Conservation (phyloP, 495 filamentous ascomycete genomes). For the Aspergillus egyptiacus region DNA sequence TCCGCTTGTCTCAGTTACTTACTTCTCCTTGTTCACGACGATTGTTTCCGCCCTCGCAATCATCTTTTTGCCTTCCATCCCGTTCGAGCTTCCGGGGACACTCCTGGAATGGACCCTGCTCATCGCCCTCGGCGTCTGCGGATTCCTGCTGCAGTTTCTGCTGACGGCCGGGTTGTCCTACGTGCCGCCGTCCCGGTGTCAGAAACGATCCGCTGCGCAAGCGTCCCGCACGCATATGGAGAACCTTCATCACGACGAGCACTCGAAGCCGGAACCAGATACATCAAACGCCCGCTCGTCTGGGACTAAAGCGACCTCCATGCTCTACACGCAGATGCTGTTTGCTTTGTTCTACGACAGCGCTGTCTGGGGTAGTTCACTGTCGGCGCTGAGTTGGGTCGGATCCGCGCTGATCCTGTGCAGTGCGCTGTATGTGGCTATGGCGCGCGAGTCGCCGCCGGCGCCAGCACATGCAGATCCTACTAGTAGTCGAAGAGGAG, state of each 20-base stretch:
- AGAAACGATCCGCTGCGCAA: slow-evolving; percentile 18
- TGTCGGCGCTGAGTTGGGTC: slow-evolving; percentile 58
- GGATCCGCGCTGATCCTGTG: slow-evolving; percentile 77
- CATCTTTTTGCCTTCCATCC: slow-evolving; percentile 47
- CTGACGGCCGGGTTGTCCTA: slow-evolving; percentile 74
- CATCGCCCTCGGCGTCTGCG: slow-evolving; percentile 62
- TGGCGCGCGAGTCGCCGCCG: slow-evolving; percentile 38
- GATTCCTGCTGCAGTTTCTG: slow-evolving; percentile 83
- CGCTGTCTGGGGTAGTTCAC: slow-evolving; percentile 65
- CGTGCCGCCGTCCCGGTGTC: slow-evolving; percentile 39
- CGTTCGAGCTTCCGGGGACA: slow-evolving; percentile 59
- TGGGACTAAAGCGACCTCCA: slow-evolving; percentile 71
- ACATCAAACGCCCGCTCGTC: slow-evolving; percentile 19
- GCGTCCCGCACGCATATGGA: slow-evolving; percentile 6
- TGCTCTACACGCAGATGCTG: slow-evolving; percentile 90
- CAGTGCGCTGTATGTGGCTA: slow-evolving; percentile 72
- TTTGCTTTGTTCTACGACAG: slow-evolving; percentile 83
- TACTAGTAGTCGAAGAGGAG: neutral
- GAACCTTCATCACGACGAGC: neutral
- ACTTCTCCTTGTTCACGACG: slow-evolving; percentile 69
- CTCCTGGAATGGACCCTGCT: slow-evolving; percentile 66
- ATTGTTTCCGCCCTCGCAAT: slow-evolving; percentile 59
- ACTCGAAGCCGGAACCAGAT: slow-evolving; percentile 2
- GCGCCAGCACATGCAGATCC: slow-evolving; percentile 2
- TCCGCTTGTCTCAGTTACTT: slow-evolving; percentile 78